Base-by-base conservation (phyloP, 495 filamentous ascomycete genomes). In the Penicillium silybi region DNA sequence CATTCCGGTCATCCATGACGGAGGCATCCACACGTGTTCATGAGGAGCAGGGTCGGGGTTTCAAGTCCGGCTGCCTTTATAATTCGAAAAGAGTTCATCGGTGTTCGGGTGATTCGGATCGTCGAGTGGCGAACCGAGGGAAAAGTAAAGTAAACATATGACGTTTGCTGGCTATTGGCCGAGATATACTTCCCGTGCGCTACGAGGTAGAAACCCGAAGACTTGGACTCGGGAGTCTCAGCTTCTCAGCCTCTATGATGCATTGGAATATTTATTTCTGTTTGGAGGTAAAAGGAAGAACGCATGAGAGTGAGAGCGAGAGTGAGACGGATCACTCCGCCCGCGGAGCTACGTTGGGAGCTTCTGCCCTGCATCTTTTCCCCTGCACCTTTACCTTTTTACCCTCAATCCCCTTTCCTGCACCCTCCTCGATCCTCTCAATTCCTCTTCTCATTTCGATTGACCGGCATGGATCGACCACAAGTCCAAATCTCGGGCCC, bases 401-500 rank as follows among this genome's bases (percentile, higher is more conserved):
- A n/a, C n/a, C 23, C 8, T 40, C 22, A 5, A 35, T 11, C 34
- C 16, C 35, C 34, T 15, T 39, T 26, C 46, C 20, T 23, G 40
- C 34, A 26, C n/a, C n/a, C n/a, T n/a, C n/a, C n/a, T n/a, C n/a
- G n/a, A n/a, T n/a, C n/a, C n/a, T n/a, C n/a, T n/a, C n/a, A n/a
- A n/a, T 35, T 13, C 34, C 18, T 50, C 22, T 29, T 35, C 29
- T 26, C 20, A 38, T 26, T 23, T 18, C 2, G 34, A 39, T 17
- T 15, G 0, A 43, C 7, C 17, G 29, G 1, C 20, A 69, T 71
- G 62, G 62, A 67, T 22, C 43, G 46, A 7, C 63, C 65, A 11
- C 52, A 64, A 53, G 63, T 64, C 10, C 62, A 60, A 51, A 47
- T 68, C 9, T 40, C 52, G n/a, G 54, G 50, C 19, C 25, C 44